Percentiles rank a stretch among this genome's conserved stretches.
These are phyloP conservation scores for Xylariaceae sp. DNA, from an alignment of 2,329 filamentous ascomycete genomes.

Conservation along the genomic window DNA sequence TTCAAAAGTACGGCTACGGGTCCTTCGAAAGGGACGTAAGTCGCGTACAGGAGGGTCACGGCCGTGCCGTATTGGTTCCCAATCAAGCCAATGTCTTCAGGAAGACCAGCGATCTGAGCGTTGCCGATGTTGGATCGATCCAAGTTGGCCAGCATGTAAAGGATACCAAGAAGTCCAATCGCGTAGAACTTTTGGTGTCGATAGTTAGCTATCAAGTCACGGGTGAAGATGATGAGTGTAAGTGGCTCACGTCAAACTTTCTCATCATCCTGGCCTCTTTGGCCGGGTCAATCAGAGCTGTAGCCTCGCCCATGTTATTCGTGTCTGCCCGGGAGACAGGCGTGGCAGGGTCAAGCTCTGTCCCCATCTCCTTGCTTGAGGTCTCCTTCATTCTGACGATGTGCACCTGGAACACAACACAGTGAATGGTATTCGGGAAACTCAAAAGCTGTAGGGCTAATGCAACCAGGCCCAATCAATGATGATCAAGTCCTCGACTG, in stretches of 20 bases:
- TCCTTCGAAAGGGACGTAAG: conserved; percentile 28
- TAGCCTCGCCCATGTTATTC: conserved; percentile 1
- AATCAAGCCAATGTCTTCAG: conserved; percentile 27
- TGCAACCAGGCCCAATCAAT: too few species aligned
- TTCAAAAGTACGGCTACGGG: conserved; percentile 29
- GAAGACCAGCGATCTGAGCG: conserved; percentile 30
- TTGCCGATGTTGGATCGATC: conserved; percentile 25
- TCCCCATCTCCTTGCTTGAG: not conserved
- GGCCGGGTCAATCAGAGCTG: conserved; percentile 4
- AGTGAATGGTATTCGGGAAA: not conserved
- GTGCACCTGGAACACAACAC: not conserved
- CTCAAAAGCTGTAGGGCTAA: too few species aligned
- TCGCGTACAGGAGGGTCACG: conserved; percentile 29
- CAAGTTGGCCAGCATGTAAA: conserved; percentile 29
- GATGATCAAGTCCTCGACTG: not conserved
- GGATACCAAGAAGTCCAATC: conserved; percentile 11
- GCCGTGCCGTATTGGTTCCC: conserved; percentile 28
- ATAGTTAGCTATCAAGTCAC: too few species aligned
- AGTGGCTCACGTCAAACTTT: conserved; percentile 19
- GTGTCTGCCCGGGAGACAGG: not conserved
- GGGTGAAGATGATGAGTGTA: too few species aligned
- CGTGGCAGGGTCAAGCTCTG: not conserved
- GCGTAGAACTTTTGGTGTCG: conserved; percentile 4
- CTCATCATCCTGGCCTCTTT: conserved; percentile 19
- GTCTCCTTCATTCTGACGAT: not conserved